A percentile compares a stretch with the other conserved stretches of the same genome.
These are phyloP conservation scores for Plasmodium vinckei DNA, from an alignment of 169 alveolate species.

Conservation along the genomic window DNA sequence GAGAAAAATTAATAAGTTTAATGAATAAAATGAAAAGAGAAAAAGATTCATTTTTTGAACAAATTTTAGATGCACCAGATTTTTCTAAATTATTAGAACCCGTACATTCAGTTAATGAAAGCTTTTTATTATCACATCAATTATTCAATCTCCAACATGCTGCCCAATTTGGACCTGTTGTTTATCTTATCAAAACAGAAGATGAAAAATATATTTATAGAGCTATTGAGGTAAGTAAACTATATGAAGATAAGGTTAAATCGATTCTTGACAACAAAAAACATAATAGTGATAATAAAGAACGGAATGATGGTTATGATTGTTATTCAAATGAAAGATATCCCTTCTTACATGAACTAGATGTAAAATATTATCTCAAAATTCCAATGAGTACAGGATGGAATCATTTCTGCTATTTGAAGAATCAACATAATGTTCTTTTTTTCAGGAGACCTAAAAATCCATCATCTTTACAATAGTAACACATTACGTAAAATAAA, in stretches of 20 bases:
- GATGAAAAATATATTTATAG: constrained; percentile 65
- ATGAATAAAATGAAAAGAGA: constrained; percentile 65
- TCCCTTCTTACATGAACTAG: constrained; percentile 63
- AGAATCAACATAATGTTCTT: constrained; percentile 69
- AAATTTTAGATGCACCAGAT: constrained; percentile 62
- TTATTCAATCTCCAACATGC: constrained; percentile 64
- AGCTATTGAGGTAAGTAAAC: constrained; percentile 69
- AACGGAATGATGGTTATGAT: constrained; percentile 33
- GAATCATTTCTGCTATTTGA: constrained; percentile 66
- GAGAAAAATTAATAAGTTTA: constrained; percentile 41
- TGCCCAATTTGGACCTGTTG: constrained; percentile 73
- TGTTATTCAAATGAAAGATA: constrained; percentile 30
- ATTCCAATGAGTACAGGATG: constrained; percentile 75
- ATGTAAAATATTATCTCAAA: constrained; percentile 60
- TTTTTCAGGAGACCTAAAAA: constrained; percentile 59
- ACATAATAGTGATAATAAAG: constrained; percentile 9
- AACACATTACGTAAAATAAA: background rate
- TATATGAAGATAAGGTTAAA: constrained; percentile 58
- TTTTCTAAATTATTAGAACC: constrained; percentile 70
- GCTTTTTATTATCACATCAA: constrained; percentile 63
- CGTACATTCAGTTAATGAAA: constrained; percentile 51
- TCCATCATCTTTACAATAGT: background rate
- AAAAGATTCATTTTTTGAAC: constrained; percentile 57
- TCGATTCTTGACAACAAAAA: constrained; percentile 69
- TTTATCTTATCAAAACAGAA: constrained; percentile 57